Conservation (phyloP, 805 yeast species). For the Metschnikowia continentalis region DNA sequence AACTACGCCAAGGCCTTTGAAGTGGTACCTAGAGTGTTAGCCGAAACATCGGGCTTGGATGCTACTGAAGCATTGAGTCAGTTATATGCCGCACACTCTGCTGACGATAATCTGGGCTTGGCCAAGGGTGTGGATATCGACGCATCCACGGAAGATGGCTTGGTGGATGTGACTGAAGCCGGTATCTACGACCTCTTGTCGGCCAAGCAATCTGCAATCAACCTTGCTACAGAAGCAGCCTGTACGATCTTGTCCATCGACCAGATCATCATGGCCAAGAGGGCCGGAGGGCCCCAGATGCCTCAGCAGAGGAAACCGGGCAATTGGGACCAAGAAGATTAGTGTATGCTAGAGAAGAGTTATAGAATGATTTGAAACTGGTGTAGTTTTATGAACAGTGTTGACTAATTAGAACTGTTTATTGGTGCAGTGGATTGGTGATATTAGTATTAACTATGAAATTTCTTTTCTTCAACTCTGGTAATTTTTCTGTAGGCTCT, state of each 20-base stretch:
- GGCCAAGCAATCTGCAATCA: constrained; percentile 81
- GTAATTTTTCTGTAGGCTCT: constrained; percentile 6
- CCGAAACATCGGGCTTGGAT: constrained; percentile 93
- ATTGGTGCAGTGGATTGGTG: too few species aligned
- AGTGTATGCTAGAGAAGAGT: constrained; percentile 7
- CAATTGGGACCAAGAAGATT: constrained; percentile 95
- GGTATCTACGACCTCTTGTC: constrained; percentile 77
- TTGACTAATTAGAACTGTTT: too few species aligned
- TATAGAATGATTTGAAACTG: not conserved
- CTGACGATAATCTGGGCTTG: constrained; percentile 34
- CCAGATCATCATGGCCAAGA: constrained; percentile 97
- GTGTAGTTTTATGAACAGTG: not conserved
- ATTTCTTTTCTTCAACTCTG: not conserved
- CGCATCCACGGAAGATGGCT: constrained; percentile 52
- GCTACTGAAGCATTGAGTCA: constrained; percentile 85
- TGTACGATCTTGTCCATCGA: constrained; percentile 86
- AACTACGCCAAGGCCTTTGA: constrained; percentile 93
- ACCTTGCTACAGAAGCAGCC: constrained; percentile 94
- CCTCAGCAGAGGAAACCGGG: constrained; percentile 85
- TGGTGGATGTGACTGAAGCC: constrained; percentile 63
- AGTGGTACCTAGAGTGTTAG: constrained; percentile 84
- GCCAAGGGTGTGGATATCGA: constrained; percentile 84
- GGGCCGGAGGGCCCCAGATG: constrained; percentile 96
- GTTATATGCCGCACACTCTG: constrained; percentile 81
- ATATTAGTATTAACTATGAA: not conserved